These are phyloP conservation scores for Claviceps sp. DNA, from an alignment of 2,329 filamentous ascomycete species.

Conservation along the genomic window DNA sequence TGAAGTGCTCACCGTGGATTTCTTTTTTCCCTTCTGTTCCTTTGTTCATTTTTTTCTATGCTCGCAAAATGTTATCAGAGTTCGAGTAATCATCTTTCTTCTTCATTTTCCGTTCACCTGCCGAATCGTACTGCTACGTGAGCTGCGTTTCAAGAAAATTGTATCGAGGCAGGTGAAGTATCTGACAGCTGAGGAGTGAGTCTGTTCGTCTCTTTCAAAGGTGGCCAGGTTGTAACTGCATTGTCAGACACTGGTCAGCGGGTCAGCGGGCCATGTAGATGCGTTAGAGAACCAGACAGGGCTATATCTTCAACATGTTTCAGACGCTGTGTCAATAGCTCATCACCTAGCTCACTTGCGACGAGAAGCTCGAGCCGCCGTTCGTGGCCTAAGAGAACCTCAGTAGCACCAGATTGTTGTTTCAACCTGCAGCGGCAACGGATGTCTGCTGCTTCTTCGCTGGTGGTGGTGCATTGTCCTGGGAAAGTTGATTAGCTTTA, in stretches of 20 bases:
- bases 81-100: background rate
- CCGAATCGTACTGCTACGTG: background rate
- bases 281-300: slow-evolving; percentile 1
- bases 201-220: background rate
- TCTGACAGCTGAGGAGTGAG: background rate
- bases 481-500: slow-evolving; percentile 13
- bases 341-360: background rate
- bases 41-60: too few species aligned
- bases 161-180: background rate
- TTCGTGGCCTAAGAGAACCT: background rate
- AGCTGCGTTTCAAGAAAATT: background rate
- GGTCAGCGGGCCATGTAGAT: background rate
- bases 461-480: slow-evolving; percentile 25
- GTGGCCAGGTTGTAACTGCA: slow-evolving; percentile 3
- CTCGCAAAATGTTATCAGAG: background rate
- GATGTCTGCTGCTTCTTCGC: slow-evolving; percentile 30
- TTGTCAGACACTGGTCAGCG: slow-evolving; percentile 5
- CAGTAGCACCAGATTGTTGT: too few species aligned
- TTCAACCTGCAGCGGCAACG: slow-evolving; percentile 25
- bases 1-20: slow-evolving; percentile 1
- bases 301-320: slow-evolving; percentile 2
- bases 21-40: background rate
- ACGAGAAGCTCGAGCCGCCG: background rate
- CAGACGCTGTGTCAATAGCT: background rate
- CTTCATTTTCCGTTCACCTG: background rate